Conservation (phyloP, 1,284 basidiomycete species). For the Cryptococcus maquisensis region DNA sequence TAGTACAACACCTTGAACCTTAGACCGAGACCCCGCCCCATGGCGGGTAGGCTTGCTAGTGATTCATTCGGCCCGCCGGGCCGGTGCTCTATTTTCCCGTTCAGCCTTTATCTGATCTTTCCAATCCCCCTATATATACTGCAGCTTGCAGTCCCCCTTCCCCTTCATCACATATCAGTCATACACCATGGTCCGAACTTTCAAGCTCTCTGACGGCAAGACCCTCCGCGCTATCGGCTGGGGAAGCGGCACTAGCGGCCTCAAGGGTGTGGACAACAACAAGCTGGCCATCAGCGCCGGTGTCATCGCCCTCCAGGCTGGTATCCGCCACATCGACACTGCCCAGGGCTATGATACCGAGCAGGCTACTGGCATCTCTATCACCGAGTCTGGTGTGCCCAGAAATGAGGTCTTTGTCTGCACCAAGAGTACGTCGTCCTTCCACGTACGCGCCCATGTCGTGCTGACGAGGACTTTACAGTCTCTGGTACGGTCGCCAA, state of each 20-base stretch:
- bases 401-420: constrained; percentile 53
- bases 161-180: too few relatives aligned
- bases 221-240: constrained; percentile 34
- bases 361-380: constrained; percentile 47
- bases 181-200: constrained; percentile 21
- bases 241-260: constrained; percentile 11
- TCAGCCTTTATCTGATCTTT: too few relatives aligned
- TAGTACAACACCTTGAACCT: too few relatives aligned
- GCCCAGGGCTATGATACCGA: constrained; percentile 45
- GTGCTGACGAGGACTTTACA: neutral
- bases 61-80: too few relatives aligned
- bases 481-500: constrained; percentile 5
- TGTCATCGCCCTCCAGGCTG: constrained; percentile 32
- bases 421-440: constrained; percentile 50
- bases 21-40: too few relatives aligned
- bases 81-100: too few relatives aligned
- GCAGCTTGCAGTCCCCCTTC: too few relatives aligned
- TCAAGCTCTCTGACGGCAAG: constrained; percentile 36
- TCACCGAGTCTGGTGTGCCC: constrained; percentile 48
- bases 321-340: constrained; percentile 46
- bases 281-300: constrained; percentile 2
- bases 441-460: neutral
- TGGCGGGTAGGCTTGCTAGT: too few relatives aligned
- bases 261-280: neutral
- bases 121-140: too few relatives aligned